Percentiles rank a stretch among this genome's conserved stretches.
These are phyloP conservation scores for Nemania serpens DNA, from an alignment of 2,329 filamentous ascomycete species.

Conservation along the genomic window DNA sequence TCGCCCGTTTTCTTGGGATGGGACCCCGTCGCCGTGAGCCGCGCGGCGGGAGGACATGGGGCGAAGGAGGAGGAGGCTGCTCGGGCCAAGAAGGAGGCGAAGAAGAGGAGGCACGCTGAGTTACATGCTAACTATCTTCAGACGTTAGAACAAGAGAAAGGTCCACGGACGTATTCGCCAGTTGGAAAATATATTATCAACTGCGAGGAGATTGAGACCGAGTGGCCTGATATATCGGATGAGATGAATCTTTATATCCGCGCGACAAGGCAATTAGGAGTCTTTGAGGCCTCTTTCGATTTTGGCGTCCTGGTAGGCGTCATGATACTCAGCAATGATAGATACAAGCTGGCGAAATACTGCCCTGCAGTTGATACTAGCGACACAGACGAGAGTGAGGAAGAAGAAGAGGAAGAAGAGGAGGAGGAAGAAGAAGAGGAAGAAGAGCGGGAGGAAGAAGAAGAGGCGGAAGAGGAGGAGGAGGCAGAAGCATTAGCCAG, in stretches of 20 bases:
- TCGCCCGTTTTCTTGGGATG: constrained; percentile 25
- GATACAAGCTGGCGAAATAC: constrained; percentile 34
- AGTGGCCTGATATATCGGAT: constrained; percentile 34
- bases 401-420: constrained; percentile 6
- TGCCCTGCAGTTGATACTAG: constrained; percentile 25
- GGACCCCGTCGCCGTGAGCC: constrained; percentile 12
- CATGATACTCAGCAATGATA: constrained; percentile 37
- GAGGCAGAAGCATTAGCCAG: neutral
- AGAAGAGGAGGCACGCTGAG: constrained; percentile 4
- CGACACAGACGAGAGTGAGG: constrained; percentile 7
- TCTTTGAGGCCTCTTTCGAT: constrained; percentile 40
- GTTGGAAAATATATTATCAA: constrained; percentile 38
- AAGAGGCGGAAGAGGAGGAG: neutral
- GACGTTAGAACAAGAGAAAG: constrained; percentile 3
- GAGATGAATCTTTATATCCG: constrained; percentile 37
- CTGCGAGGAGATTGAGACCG: constrained; percentile 33
- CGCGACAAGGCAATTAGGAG: constrained; percentile 31
- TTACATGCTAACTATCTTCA: constrained; percentile 23
- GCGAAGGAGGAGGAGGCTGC: neutral
- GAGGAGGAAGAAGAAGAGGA: constrained; percentile 11
- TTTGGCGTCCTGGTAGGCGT: constrained; percentile 40
- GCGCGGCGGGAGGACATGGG: constrained; percentile 7
- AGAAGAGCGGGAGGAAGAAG: constrained; percentile 8
- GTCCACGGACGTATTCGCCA: constrained; percentile 17
- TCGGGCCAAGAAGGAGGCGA: constrained; percentile 7